Percentiles rank a stretch among this genome's conserved stretches.
These are phyloP conservation scores for Cladosporium cucumerinum DNA, from an alignment of 2,329 filamentous ascomycete genomes.

Conservation along the genomic window DNA sequence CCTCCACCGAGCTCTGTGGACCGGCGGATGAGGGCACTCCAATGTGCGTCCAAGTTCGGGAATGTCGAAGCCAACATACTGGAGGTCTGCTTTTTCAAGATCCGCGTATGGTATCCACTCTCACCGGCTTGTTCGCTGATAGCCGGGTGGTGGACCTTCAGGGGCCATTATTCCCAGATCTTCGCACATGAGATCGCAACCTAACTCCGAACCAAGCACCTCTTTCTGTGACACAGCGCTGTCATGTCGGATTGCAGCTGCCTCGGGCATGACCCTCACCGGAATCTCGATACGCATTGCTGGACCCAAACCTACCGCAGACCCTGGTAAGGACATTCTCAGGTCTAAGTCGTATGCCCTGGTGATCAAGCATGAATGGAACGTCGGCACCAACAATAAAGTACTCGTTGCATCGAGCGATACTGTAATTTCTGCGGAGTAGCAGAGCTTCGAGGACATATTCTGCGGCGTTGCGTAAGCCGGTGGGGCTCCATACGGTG, in stretches of 20 bases:
- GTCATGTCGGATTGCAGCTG: background rate
- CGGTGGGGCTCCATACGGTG: background rate
- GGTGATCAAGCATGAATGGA: slow-evolving; percentile 1
- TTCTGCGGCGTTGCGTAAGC: background rate
- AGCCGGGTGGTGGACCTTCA: background rate
- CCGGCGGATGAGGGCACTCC: too few species aligned
- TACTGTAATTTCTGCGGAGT: background rate
- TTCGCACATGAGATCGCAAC: background rate
- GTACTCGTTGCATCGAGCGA: background rate
- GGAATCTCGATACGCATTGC: background rate
- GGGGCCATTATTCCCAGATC: background rate
- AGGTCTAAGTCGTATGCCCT: background rate
- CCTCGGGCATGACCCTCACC: background rate
- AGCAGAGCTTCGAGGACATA: background rate
- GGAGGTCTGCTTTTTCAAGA: background rate
- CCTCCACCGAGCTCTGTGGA: too few species aligned
- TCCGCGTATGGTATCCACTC: background rate
- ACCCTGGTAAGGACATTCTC: background rate
- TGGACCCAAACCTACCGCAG: background rate
- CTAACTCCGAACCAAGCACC: background rate
- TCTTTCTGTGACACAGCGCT: background rate
- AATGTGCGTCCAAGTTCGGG: too few species aligned
- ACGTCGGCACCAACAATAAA: background rate
- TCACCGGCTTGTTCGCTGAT: background rate
- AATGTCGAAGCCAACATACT: background rate